Evolutionary conservation across 2,329 filamentous ascomycete species (phyloP), one percentile per base, ranked within the genome.

Genomic region (Aphanocladium album): DNA sequence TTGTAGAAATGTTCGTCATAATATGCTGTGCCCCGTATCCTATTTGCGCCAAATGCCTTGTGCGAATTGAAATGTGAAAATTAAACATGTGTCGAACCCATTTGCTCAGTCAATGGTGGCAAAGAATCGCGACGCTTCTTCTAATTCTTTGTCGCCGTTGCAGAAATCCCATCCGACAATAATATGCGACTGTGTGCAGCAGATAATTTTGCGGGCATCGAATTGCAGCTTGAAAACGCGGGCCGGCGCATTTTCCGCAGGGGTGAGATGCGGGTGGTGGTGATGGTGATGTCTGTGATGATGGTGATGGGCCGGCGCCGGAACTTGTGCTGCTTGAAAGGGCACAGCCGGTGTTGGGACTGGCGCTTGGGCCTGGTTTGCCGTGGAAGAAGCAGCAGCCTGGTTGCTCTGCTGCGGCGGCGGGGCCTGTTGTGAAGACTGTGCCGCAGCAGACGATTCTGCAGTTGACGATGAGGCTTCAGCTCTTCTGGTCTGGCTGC

Each of bases 81-180:
- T 19, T 19, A 21, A 19, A 5, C 4, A 35, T n/a, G n/a, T 25
- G 11, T 21, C 23, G 25, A 17, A n/a, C 14, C 14, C 16, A 30
- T 47, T 6, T 47, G 16, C n/a, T 52, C 27, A 76, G 60, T 76
- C 82, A 46, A 88, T 78, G 2, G 83, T 80, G 57, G 81, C 86
- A 71, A 96, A 96, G 70, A 96, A 96, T 39, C 84, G 83, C 64
- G 86, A 85, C 7, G 89, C 90, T 70, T 90, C 87, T 60, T 91
- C 85, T 57, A 97, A 83, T 67, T 96, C 89, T 60, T 83, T 75
- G 65, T 99, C 93, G 5, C 86, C 89, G 66, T 92, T 91, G 62
- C 92, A 95, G 80, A 98, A 99, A 73, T 99, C 95, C 95, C 95
- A 99, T 0, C 93, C 95, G 0, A 98, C 91, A 69, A 99, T 98